These are phyloP conservation scores for Ehretia macrophylla DNA, from an alignment of 257 asterid species.

Conservation along the genomic window DNA sequence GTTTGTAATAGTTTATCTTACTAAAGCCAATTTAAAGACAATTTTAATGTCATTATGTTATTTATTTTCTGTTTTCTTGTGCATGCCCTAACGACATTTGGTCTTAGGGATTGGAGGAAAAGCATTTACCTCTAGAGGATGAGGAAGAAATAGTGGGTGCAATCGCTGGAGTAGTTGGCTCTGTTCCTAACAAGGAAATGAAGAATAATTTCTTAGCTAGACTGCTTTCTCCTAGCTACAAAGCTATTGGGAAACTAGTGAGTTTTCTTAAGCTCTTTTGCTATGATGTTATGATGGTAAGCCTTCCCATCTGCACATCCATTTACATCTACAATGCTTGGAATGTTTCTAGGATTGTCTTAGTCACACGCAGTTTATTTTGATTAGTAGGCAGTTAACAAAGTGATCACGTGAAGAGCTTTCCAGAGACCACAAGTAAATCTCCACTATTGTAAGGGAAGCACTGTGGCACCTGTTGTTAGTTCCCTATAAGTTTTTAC, in stretches of 20 bases:
- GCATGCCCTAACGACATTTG: slow-evolving; percentile 6
- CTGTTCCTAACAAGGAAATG: slow-evolving; percentile 71
- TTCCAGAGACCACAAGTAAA: no score
- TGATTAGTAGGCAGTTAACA: no score
- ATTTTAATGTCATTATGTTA: no score
- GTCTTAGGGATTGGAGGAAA: slow-evolving; percentile 69
- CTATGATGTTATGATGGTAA: not conserved
- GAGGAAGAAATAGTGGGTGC: slow-evolving; percentile 85
- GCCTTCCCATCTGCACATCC: not conserved
- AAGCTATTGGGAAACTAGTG: slow-evolving; percentile 68
- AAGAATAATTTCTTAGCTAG: slow-evolving; percentile 59
- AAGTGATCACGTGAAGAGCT: no score
- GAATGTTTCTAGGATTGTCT: no score
- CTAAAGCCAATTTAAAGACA: no score
- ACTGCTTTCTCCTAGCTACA: slow-evolving; percentile 68
- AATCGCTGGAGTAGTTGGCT: slow-evolving; percentile 60
- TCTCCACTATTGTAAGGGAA: no score
- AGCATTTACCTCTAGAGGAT: slow-evolving; percentile 58
- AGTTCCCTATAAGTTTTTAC: no score
- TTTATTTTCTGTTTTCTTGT: not conserved
- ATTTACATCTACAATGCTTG: no score
- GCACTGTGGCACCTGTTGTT: no score
- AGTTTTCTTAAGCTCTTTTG: slow-evolving; percentile 22
- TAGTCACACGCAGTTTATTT: no score
- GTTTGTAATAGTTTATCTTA: no score